A percentile compares a stretch with the other conserved stretches of the same genome.
Conservation (phyloP, 495 filamentous ascomycete genomes). For the Hapsidospora chrysogenum region DNA sequence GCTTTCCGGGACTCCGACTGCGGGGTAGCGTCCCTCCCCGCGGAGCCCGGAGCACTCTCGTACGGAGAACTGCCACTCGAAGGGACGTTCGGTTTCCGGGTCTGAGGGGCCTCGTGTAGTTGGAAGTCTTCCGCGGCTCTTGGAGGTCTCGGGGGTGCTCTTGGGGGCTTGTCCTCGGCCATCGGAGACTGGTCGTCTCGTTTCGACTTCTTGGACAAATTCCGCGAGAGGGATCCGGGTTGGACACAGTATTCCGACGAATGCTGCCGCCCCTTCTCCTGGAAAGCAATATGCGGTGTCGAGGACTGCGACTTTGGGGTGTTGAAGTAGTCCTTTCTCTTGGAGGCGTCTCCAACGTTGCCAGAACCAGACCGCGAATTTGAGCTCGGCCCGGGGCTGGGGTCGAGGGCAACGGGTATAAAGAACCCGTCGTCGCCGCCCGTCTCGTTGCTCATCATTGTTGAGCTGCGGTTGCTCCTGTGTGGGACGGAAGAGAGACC, state of each 20-base stretch:
- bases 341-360: constrained; percentile 17
- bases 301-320: constrained; percentile 25
- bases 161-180: constrained; percentile 1
- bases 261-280: constrained; percentile 61
- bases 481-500: constrained; percentile 21
- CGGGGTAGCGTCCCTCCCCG: constrained; percentile 11
- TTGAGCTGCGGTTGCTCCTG: constrained; percentile 58
- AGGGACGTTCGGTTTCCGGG: constrained; percentile 34
- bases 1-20: constrained; percentile 12
- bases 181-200: too few species aligned
- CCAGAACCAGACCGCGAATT: constrained; percentile 42
- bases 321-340: constrained; percentile 37
- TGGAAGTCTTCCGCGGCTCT: constrained; percentile 39
- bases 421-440: constrained; percentile 60
- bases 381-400: constrained; percentile 48
- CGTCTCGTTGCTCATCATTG: constrained; percentile 47
- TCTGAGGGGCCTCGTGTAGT: constrained; percentile 58
- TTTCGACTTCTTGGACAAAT: constrained; percentile 25
- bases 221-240: constrained; percentile 20
- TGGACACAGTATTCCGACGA: constrained; percentile 34
- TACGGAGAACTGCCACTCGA: constrained; percentile 45
- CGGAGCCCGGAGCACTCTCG: constrained; percentile 8
- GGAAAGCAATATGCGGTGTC: constrained; percentile 81
- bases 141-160: background rate
- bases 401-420: constrained; percentile 82